Percentiles rank a stretch among this genome's conserved stretches.
phyloP scores from a whole-genome alignment of 2,329 filamentous ascomycete species.

The Cryphonectria carpinicola region DNA sequence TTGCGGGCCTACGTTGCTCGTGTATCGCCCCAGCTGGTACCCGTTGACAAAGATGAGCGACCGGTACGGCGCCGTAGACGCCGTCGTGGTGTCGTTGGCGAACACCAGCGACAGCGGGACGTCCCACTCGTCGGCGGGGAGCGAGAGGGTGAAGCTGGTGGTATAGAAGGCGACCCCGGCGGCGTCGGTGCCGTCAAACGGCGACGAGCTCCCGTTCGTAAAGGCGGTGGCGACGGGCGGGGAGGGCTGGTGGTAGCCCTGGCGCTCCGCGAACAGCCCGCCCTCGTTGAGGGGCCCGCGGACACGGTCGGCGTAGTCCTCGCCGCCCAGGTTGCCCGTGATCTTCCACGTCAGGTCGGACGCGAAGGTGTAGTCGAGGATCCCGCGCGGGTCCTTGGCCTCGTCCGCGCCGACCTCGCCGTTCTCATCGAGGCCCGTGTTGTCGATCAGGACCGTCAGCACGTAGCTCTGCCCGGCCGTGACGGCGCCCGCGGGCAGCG shows the following conservation, averaged over 20 bases:
- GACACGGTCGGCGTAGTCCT: conserved; percentile 57
- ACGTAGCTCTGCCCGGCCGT: conserved; percentile 56
- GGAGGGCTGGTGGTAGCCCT: conserved; percentile 59
- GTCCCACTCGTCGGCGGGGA: conserved; percentile 56
- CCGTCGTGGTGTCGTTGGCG: conserved; percentile 42
- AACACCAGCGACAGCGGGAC: conserved; percentile 61
- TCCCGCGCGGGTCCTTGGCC: conserved; percentile 62
- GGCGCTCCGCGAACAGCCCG: conserved; percentile 58
- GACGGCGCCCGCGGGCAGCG: conserved; percentile 50
- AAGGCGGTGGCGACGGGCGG: conserved; percentile 49
- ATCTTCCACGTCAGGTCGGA: conserved; percentile 62
- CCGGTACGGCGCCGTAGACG: conserved; percentile 46
- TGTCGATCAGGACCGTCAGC: conserved; percentile 69
- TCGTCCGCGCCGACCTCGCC: conserved; percentile 57
- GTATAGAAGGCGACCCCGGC: conserved; percentile 62
- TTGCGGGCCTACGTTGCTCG: conserved; percentile 71
- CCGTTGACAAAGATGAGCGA: conserved; percentile 71
- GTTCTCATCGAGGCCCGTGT: conserved; percentile 70
- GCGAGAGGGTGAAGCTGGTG: conserved; percentile 55
- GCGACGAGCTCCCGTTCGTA: conserved; percentile 40
- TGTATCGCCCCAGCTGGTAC: conserved; percentile 62
- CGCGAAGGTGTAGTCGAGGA: conserved; percentile 59
- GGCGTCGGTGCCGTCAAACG: conserved; percentile 41
- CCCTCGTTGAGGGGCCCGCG: conserved; percentile 67
- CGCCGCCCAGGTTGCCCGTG: conserved; percentile 65